Evolutionary conservation across 106 monocot genomes (phyloP).

Genomic region (Dioscorea zingiberensis): DNA sequence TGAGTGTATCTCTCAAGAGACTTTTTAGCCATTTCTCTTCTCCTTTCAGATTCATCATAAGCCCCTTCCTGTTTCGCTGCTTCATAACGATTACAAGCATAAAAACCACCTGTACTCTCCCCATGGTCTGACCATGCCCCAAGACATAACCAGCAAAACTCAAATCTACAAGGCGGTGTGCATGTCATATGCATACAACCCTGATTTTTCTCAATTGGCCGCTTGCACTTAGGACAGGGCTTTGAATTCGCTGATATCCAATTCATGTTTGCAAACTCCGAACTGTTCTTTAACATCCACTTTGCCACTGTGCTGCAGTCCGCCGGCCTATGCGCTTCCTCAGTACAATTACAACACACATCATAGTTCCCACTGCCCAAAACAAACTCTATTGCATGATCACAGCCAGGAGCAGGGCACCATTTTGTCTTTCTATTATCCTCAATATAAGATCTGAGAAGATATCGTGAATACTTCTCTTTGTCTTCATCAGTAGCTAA

Average conservation of each 20-base stretch:
- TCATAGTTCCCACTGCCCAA: constrained; percentile 22
- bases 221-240: constrained; percentile 85
- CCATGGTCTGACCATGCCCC: constrained; percentile 87
- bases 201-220: constrained; percentile 89
- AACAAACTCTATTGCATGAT: constrained; percentile 20
- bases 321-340: constrained; percentile 34
- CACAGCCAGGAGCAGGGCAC: constrained; percentile 40
- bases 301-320: constrained; percentile 25
- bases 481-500: constrained; percentile 61
- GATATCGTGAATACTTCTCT: constrained; percentile 77
- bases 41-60: constrained; percentile 83
- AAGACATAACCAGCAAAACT: constrained; percentile 91
- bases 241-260: constrained; percentile 89
- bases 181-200: constrained; percentile 94
- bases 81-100: constrained; percentile 90
- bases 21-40: constrained; percentile 87
- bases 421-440: constrained; percentile 71
- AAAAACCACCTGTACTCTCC: constrained; percentile 83
- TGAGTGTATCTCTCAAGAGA: constrained; percentile 86
- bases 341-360: constrained; percentile 18
- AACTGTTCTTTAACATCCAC: constrained; percentile 32
- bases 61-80: constrained; percentile 83
- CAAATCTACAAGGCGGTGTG: constrained; percentile 89
- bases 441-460: constrained; percentile 90
- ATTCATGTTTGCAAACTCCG: constrained; percentile 37